These are phyloP conservation scores for Penicillium herquei DNA, from an alignment of 495 filamentous ascomycete genomes.

Conservation along the genomic window DNA sequence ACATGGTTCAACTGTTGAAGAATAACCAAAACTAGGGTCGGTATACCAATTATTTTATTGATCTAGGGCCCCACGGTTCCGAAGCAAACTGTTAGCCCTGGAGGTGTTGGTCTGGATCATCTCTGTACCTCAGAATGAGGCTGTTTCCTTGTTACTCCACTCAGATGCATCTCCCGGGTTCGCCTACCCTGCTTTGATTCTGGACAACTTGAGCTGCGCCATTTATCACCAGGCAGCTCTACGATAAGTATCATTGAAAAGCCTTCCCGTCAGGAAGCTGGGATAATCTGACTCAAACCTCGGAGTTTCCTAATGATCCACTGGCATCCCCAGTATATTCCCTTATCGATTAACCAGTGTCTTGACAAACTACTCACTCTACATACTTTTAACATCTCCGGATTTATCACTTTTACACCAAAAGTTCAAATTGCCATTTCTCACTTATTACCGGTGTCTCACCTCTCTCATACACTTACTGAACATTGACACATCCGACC, in stretches of 20 bases:
- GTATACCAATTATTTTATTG: neutral
- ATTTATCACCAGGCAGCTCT: neutral
- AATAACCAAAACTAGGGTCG: neutral
- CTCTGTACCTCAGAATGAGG: neutral
- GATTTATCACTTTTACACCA: too few species aligned
- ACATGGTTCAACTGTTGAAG: neutral
- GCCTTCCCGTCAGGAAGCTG: neutral
- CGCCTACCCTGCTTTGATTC: neutral
- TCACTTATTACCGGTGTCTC: neutral
- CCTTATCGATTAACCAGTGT: too few species aligned
- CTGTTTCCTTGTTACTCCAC: neutral
- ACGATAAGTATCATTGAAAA: neutral
- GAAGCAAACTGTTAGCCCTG: neutral
- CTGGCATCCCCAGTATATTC: too few species aligned
- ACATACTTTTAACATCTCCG: neutral
- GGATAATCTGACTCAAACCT: neutral
- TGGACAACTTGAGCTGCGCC: neutral
- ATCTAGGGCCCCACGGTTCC: neutral
- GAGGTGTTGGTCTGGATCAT: too few species aligned
- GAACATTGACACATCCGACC: neutral
- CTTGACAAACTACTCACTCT: neutral
- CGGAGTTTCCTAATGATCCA: too few species aligned
- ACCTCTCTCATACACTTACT: neutral
- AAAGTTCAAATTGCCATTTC: neutral
- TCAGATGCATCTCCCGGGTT: neutral